Evolutionary conservation across 345 rosid genomes (phyloP).

Genomic region (Salix brachista): DNA sequence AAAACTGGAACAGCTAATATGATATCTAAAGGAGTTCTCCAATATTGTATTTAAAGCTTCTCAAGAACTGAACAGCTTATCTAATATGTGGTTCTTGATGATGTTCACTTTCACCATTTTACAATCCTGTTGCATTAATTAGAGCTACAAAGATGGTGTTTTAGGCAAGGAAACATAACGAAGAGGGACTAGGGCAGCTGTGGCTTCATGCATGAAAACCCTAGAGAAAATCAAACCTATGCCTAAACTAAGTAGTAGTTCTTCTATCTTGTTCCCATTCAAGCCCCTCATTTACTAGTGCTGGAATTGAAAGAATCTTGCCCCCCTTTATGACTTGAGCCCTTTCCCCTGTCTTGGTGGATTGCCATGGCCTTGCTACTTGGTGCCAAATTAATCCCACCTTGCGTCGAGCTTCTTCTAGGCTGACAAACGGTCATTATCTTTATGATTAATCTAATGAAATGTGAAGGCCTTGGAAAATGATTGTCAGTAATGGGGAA

Average conservation of each 20-base stretch:
- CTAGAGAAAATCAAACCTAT: neutral
- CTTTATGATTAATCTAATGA: neutral
- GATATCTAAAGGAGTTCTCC: conserved; percentile 14
- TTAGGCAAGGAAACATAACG: neutral
- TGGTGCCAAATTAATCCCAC: neutral
- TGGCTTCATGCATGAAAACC: neutral
- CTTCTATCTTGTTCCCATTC: too few species aligned
- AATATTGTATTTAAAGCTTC: neutral
- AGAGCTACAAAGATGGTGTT: neutral
- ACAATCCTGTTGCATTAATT: neutral
- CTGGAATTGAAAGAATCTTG: neutral
- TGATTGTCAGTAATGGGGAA: neutral
- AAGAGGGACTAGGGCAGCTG: neutral
- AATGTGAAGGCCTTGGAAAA: neutral
- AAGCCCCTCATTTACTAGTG: too few species aligned
- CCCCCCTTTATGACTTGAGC: neutral
- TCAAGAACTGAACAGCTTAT: neutral
- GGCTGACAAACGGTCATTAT: too few species aligned
- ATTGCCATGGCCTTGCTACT: neutral
- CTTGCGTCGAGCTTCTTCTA: neutral
- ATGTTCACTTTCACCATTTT: neutral
- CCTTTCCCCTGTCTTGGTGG: neutral
- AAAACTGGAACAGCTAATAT: conserved; percentile 33
- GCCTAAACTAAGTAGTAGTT: neutral
- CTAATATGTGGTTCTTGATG: neutral